phyloP scores from a whole-genome alignment of 1,139 yeast species.

The Ogataea hybrid region DNA sequence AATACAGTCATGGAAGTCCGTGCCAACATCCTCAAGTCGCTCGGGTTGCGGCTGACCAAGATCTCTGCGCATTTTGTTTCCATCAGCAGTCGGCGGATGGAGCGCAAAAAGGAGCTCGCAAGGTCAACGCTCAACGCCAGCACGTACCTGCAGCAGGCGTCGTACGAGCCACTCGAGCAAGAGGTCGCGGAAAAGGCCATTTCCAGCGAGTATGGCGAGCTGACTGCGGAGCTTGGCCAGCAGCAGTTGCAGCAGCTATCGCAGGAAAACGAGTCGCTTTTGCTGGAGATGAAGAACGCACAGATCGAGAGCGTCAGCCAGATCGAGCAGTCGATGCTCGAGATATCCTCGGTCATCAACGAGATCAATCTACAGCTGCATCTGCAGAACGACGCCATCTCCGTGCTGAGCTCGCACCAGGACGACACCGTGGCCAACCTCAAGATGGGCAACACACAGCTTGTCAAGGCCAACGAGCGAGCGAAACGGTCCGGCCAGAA shows the following conservation, averaged over 20 bases:
- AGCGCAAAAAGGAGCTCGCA: slow-evolving; percentile 26
- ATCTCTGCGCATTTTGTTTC: slow-evolving; percentile 26
- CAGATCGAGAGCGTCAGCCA: slow-evolving; percentile 67
- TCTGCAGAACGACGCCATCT: slow-evolving; percentile 72
- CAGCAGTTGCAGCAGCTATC: slow-evolving; percentile 69
- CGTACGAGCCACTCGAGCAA: background rate
- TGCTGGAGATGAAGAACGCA: slow-evolving; percentile 57
- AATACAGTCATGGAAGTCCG: slow-evolving; percentile 25
- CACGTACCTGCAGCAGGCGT: slow-evolving; percentile 5
- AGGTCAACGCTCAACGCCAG: slow-evolving; percentile 28
- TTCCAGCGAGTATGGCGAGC: slow-evolving; percentile 19
- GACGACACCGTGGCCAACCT: slow-evolving; percentile 69
- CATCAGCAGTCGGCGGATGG: slow-evolving; percentile 28
- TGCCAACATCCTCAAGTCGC: slow-evolving; percentile 25
- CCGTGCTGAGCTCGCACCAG: slow-evolving; percentile 65
- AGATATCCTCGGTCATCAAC: slow-evolving; percentile 74
- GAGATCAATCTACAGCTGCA: slow-evolving; percentile 76
- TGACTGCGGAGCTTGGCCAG: slow-evolving; percentile 18
- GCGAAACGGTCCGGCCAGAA: slow-evolving; percentile 71
- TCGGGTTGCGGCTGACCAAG: slow-evolving; percentile 25
- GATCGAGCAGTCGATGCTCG: slow-evolving; percentile 77
- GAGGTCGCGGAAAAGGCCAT: slow-evolving; percentile 6
- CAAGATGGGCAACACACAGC: slow-evolving; percentile 67
- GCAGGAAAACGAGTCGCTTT: slow-evolving; percentile 67
- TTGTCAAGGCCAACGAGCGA: slow-evolving; percentile 66